phyloP scores from a whole-genome alignment of 306 rosid species.

The Acacia confusa region DNA sequence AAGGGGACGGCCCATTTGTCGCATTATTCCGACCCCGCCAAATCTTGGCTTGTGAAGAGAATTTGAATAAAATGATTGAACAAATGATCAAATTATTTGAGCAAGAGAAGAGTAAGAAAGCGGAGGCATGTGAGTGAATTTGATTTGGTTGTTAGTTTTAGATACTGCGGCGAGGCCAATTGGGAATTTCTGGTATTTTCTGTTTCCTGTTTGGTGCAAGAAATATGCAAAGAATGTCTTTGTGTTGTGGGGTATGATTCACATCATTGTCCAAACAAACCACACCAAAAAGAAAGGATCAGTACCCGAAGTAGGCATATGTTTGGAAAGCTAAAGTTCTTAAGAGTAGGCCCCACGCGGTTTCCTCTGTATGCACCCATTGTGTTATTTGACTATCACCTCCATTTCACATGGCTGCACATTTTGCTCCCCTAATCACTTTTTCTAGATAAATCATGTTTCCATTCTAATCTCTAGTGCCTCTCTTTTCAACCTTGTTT shows the following conservation, averaged over 20 bases:
- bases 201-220: constrained; percentile 19
- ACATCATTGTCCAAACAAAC: constrained; percentile 34
- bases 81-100: neutral
- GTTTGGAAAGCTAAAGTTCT: constrained; percentile 23
- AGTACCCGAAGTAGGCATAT: constrained; percentile 4
- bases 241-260: constrained; percentile 12
- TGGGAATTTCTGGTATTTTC: constrained; percentile 5
- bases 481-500: neutral
- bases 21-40: neutral
- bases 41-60: constrained; percentile 41
- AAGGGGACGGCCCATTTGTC: constrained; percentile 55
- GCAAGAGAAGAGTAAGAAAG: neutral
- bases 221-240: constrained; percentile 12
- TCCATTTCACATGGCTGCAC: constrained; percentile 46
- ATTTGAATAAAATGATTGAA: neutral
- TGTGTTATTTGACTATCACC: constrained; percentile 31
- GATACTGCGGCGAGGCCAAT: constrained; percentile 29
- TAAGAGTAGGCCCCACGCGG: constrained; percentile 43
- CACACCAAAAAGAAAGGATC: neutral
- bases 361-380: constrained; percentile 31
- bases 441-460: neutral
- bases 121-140: constrained; percentile 22
- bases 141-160: constrained; percentile 13
- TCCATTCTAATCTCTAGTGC: neutral
- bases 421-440: constrained; percentile 26